These are phyloP conservation scores for Halenospora varia DNA, from an alignment of 495 filamentous ascomycete species.

Conservation along the genomic window DNA sequence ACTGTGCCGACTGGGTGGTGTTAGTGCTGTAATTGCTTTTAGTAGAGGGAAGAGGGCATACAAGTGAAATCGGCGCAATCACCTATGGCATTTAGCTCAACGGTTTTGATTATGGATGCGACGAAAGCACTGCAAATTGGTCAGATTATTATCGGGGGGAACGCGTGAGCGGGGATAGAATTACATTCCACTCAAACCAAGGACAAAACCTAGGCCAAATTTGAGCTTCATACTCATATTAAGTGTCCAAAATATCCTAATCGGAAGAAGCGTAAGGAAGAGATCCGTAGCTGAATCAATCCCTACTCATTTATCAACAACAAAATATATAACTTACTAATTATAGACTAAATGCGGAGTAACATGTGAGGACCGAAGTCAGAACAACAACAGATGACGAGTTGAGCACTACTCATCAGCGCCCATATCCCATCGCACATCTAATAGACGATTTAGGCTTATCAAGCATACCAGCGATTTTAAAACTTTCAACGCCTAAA, in stretches of 20 bases:
- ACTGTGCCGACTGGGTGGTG: background rate
- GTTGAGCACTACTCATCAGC: no score
- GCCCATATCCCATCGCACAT: no score
- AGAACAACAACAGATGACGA: no score
- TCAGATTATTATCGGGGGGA: no score
- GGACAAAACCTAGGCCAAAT: background rate
- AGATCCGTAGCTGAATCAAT: background rate
- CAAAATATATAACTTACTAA: no score
- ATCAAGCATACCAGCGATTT: no score
- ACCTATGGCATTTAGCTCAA: background rate
- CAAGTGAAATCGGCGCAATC: background rate
- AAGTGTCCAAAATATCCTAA: background rate
- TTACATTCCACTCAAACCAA: conserved; percentile 1
- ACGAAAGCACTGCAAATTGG: background rate
- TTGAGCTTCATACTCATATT: background rate
- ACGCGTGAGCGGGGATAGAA: no score
- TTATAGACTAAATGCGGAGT: no score
- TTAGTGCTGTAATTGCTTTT: background rate
- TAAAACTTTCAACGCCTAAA: no score
- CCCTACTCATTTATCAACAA: no score
- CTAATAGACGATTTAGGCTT: no score
- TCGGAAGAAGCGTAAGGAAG: background rate
- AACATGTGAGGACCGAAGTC: no score
- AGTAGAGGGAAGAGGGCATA: background rate
- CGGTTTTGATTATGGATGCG: background rate